Conservation (phyloP, 164 flowering plant species). For the Sedum album region DNA sequence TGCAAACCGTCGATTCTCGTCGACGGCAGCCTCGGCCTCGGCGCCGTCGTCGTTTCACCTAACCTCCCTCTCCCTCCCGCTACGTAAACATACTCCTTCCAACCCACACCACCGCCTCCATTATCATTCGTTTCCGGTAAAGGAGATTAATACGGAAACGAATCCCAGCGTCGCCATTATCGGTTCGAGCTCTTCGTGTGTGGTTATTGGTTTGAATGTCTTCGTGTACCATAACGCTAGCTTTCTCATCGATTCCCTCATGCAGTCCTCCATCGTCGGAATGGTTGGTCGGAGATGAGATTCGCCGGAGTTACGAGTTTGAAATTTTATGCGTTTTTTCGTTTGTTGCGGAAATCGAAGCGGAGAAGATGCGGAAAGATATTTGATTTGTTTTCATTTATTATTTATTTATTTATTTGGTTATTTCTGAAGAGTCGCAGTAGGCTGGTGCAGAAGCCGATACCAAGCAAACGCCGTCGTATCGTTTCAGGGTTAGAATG, state of each 20-base stretch:
- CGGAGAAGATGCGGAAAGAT: background rate
- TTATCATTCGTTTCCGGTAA: background rate
- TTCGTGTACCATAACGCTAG: conserved; percentile 31
- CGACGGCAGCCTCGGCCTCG: background rate
- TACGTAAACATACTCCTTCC: conserved; percentile 1
- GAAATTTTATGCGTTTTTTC: background rate
- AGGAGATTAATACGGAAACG: background rate
- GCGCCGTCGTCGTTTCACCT: background rate
- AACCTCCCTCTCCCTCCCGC: background rate
- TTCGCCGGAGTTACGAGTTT: background rate
- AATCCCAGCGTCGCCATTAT: conserved; percentile 16
- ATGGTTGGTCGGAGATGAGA: background rate
- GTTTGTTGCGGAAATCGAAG: background rate
- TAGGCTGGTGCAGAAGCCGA: too few species aligned
- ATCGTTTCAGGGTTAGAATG: too few species aligned
- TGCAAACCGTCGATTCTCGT: conserved; percentile 61
- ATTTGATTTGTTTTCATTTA: background rate
- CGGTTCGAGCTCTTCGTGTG: conserved; percentile 65
- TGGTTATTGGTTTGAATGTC: conserved; percentile 39
- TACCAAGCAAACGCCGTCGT: too few species aligned
- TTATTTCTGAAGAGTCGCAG: background rate
- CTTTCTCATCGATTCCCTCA: conserved; percentile 42
- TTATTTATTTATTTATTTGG: background rate
- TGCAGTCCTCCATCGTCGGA: conserved; percentile 10
- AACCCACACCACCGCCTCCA: background rate